phyloP scores from a whole-genome alignment of 306 rosid species.

The Lathyrus sativus region DNA sequence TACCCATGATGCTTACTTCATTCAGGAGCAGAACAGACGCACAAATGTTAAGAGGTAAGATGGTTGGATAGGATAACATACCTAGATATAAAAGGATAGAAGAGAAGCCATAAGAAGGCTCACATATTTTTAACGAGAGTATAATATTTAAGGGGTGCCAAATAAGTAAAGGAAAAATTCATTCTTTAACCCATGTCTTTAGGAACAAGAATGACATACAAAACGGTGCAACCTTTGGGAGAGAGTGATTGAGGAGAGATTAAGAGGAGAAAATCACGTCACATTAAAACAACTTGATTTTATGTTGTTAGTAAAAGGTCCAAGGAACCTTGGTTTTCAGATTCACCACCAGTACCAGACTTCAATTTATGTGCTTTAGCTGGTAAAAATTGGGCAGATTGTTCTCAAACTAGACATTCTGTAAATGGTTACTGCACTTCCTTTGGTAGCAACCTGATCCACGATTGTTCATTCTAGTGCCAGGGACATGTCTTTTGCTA shows the following conservation, averaged over 20 bases:
- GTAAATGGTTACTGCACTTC: no score
- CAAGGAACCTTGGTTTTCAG: no score
- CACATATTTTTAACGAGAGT: not conserved
- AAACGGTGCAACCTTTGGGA: not conserved
- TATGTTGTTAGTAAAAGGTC: not conserved
- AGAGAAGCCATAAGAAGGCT: not conserved
- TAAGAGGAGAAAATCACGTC: not conserved
- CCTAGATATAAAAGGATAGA: not conserved
- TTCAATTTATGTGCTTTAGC: no score
- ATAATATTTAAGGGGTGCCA: not conserved
- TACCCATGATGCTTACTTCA: conserved; percentile 9
- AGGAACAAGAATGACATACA: not conserved
- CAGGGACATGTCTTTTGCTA: no score
- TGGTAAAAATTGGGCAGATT: no score
- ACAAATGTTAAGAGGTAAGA: not conserved
- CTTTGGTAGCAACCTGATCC: no score
- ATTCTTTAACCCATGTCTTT: not conserved
- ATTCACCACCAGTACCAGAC: no score
- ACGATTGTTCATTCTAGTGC: no score
- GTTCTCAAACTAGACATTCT: no score
- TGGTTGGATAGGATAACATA: not conserved
- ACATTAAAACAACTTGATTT: not conserved
- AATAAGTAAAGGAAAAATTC: not conserved
- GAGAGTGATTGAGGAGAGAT: not conserved
- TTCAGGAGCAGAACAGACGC: not conserved